Percentiles rank a stretch among this genome's conserved stretches.
phyloP scores from a whole-genome alignment of 2,329 filamentous ascomycete genomes.

The Epichloe aotearoae region DNA sequence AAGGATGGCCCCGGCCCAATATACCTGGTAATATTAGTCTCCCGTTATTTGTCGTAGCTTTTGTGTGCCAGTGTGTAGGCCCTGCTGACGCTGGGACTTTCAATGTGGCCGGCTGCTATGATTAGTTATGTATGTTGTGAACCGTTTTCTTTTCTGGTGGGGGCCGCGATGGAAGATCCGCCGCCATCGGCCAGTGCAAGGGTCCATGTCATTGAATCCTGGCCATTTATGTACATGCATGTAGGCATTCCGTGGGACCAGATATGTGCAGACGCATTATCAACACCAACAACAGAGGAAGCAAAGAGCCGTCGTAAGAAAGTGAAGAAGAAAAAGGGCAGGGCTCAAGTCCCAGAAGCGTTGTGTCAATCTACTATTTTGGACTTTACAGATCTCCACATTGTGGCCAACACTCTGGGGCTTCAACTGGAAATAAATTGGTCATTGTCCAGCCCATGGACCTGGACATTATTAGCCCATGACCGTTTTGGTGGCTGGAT shows the following conservation, averaged over 20 bases:
- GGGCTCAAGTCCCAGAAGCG: too few relatives aligned
- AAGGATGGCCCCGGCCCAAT: neutral
- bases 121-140: conserved; percentile 1
- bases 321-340: too few relatives aligned
- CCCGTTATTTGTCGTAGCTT: neutral
- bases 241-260: neutral
- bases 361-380: too few relatives aligned
- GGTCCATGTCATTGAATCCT: neutral
- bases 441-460: too few relatives aligned
- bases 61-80: neutral
- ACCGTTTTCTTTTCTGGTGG: neutral
- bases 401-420: too few relatives aligned
- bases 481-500: neutral
- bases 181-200: neutral
- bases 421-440: too few relatives aligned
- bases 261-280: neutral
- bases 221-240: too few relatives aligned
- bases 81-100: neutral
- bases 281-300: too few relatives aligned
- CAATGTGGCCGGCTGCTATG: neutral
- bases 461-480: neutral
- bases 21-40: neutral
- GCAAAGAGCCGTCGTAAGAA: too few relatives aligned
- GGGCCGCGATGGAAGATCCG: neutral
- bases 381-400: too few relatives aligned